A percentile compares a stretch with the other conserved stretches of the same genome.
Evolutionary conservation across 352 stramenopile genomes (phyloP).

Genomic region (Pythium periplocum): DNA sequence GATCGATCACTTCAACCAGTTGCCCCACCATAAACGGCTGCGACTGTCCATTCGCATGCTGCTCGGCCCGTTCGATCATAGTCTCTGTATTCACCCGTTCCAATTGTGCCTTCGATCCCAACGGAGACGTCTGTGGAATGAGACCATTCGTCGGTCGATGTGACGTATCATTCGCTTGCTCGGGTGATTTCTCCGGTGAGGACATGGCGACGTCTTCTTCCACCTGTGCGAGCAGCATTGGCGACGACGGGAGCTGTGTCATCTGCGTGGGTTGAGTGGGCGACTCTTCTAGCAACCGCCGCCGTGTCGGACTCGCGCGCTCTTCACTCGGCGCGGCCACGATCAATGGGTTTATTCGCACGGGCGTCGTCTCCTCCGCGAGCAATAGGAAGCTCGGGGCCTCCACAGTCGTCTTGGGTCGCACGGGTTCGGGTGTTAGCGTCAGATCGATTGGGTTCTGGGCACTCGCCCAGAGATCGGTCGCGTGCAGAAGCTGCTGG

Average conservation of each 20-base stretch:
- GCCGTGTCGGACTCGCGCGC: not conserved
- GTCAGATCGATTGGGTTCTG: constrained; percentile 1
- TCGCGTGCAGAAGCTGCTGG: constrained; percentile 58
- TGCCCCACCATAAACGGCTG: constrained; percentile 45
- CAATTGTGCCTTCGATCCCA: not conserved
- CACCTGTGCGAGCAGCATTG: not conserved
- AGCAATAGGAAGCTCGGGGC: not conserved
- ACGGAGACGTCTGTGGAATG: not conserved
- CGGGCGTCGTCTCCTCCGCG: constrained; percentile 2
- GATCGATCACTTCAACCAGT: constrained; percentile 80
- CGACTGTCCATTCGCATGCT: not conserved
- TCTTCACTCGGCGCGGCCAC: constrained; percentile 1
- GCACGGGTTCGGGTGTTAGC: not conserved
- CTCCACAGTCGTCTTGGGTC: not conserved
- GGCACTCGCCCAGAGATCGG: constrained; percentile 34
- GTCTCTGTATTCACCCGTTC: not conserved
- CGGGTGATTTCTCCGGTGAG: not conserved
- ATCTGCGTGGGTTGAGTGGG: constrained; percentile 1
- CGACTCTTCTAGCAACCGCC: constrained; percentile 5
- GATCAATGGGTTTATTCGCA: constrained; percentile 21
- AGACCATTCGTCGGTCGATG: too few relatives aligned
- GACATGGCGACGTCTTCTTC: not conserved
- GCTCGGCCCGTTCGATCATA: not conserved
- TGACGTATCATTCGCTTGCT: not conserved
- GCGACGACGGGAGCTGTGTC: not conserved